Percentiles rank a stretch among this genome's conserved stretches.
Conservation (phyloP, 1,139 yeast species). For the Tardiomyces depauwii region DNA sequence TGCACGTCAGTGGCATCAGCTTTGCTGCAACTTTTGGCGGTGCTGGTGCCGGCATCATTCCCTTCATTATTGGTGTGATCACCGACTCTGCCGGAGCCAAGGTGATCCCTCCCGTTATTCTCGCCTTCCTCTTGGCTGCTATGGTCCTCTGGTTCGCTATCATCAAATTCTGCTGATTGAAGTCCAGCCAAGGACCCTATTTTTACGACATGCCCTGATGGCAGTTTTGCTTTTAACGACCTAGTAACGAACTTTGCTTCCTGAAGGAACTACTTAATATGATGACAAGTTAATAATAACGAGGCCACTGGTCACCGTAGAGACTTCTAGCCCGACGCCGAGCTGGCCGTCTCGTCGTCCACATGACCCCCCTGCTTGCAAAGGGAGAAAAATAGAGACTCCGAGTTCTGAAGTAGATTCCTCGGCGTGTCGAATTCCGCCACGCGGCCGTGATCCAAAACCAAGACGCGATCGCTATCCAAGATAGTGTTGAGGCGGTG, state of each 20-base stretch:
- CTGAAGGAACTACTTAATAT: too few relatives aligned
- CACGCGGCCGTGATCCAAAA: constrained; percentile 56
- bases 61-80: not conserved
- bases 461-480: constrained; percentile 65
- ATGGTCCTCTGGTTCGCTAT: not conserved
- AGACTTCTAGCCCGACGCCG: too few relatives aligned
- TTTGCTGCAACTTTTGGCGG: constrained; percentile 64
- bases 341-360: constrained; percentile 3
- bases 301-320: too few relatives aligned
- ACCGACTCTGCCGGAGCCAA: constrained; percentile 1
- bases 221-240: too few relatives aligned
- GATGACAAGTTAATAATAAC: too few relatives aligned
- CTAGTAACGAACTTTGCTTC: too few relatives aligned
- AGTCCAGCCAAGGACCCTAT: too few relatives aligned
- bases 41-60: constrained; percentile 54
- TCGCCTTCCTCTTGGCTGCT: not conserved
- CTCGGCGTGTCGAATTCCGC: constrained; percentile 60
- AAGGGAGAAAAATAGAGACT: constrained; percentile 66
- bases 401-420: constrained; percentile 45
- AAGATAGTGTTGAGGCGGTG: constrained; percentile 74
- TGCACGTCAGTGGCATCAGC: constrained; percentile 56
- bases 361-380: constrained; percentile 49
- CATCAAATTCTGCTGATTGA: not conserved
- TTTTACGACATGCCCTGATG: too few relatives aligned
- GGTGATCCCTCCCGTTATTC: not conserved